Percentiles rank a stretch among this genome's conserved stretches.
Evolutionary conservation across 352 stramenopile genomes (phyloP).

Genomic region (Globisporangium recalcitrans): DNA sequence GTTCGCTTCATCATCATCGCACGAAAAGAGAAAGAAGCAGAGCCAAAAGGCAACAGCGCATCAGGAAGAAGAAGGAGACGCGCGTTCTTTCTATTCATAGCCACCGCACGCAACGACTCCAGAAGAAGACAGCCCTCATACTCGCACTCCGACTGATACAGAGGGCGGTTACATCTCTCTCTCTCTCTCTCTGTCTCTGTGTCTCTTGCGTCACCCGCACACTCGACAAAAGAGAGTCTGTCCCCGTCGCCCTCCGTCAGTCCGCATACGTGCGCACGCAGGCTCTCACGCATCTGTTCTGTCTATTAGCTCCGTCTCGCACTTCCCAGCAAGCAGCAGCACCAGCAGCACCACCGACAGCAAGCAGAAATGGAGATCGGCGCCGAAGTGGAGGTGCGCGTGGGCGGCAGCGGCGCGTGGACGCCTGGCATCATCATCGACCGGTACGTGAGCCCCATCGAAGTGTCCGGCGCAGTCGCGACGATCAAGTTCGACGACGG

Average conservation of each 20-base stretch:
- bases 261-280: neutral
- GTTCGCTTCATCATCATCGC: neutral
- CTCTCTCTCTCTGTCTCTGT: neutral
- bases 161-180: neutral
- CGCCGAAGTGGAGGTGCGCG: conserved; percentile 55
- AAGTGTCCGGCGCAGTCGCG: conserved; percentile 40
- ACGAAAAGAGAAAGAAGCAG: conserved; percentile 5
- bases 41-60: neutral
- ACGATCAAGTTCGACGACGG: conserved; percentile 69
- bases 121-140: neutral
- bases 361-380: conserved; percentile 49
- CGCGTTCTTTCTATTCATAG: conserved; percentile 12
- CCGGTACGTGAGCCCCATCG: conserved; percentile 55
- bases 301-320: neutral
- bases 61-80: neutral
- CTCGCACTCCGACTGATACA: neutral
- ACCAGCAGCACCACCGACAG: neutral
- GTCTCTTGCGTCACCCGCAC: neutral
- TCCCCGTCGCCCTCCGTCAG: too few species aligned
- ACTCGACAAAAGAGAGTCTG: conserved; percentile 1
- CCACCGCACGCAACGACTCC: neutral
- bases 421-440: conserved; percentile 50
- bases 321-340: neutral
- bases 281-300: neutral
- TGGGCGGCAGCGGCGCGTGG: conserved; percentile 37